Percentiles rank a stretch among this genome's conserved stretches.
These are phyloP conservation scores for Chlamydomonas eustigma DNA, from an alignment of 139 green algal species.

Conservation along the genomic window DNA sequence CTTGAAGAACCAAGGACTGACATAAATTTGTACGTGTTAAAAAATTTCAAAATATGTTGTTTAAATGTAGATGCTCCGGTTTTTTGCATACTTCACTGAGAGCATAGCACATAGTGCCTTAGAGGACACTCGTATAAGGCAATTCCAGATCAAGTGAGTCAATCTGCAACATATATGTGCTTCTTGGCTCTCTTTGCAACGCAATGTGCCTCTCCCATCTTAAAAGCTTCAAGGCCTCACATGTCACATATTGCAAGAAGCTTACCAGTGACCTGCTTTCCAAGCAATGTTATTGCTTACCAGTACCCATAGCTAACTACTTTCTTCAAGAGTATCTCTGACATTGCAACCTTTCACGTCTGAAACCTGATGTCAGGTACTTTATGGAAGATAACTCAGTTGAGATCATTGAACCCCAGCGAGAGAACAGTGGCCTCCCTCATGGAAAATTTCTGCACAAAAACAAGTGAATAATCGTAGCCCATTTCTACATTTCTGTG, in stretches of 20 bases:
- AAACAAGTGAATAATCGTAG: conserved; percentile 31
- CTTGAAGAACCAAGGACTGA: too few relatives aligned
- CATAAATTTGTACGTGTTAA: neutral
- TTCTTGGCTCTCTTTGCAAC: too few relatives aligned
- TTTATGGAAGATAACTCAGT: conserved; percentile 77
- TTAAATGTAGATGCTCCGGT: conserved; percentile 65
- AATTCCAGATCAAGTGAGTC: conserved; percentile 26
- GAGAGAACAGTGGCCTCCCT: conserved; percentile 66
- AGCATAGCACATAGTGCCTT: conserved; percentile 24
- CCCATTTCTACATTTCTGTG: too few relatives aligned
- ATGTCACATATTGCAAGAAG: neutral
- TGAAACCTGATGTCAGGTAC: conserved; percentile 30
- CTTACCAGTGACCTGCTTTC: neutral
- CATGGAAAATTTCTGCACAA: conserved; percentile 71
- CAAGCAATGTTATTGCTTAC: too few relatives aligned
- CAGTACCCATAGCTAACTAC: too few relatives aligned
- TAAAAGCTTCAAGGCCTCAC: neutral
- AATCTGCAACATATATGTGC: too few relatives aligned
- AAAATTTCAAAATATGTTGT: neutral
- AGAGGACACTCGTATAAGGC: conserved; percentile 29
- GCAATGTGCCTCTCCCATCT: neutral
- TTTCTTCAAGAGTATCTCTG: neutral
- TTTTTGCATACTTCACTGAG: conserved; percentile 67
- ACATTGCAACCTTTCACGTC: neutral
- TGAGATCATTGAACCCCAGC: conserved; percentile 65